These are phyloP conservation scores for Pythium angustatum DNA, from an alignment of 352 stramenopile species.

Conservation along the genomic window DNA sequence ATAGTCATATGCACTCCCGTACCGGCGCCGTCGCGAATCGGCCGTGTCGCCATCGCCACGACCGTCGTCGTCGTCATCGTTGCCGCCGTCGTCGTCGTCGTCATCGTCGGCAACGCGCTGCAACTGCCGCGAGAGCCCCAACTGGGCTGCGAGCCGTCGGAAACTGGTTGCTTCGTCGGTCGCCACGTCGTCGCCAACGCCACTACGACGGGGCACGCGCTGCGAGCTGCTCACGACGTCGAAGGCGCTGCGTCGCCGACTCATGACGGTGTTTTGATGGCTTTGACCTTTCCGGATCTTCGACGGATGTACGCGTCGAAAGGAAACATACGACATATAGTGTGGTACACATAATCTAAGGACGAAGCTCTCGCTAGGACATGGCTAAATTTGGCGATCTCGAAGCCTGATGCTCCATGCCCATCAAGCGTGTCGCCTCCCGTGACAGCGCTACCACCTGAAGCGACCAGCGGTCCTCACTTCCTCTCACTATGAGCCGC, in stretches of 20 bases:
- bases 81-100: slow-evolving; percentile 7
- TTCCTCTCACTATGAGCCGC: slow-evolving; percentile 21
- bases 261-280: not conserved
- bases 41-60: no score
- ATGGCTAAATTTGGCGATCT: slow-evolving; percentile 27
- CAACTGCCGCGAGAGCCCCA: slow-evolving; percentile 56
- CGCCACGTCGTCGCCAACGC: not conserved
- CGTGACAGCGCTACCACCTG: no score
- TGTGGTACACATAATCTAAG: slow-evolving; percentile 5
- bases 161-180: slow-evolving; percentile 29
- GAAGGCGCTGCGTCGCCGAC: slow-evolving; percentile 1
- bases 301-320: not conserved
- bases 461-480: not conserved
- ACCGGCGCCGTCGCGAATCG: no score
- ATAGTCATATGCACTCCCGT: not conserved
- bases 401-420: slow-evolving; percentile 10
- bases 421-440: not conserved
- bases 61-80: not conserved
- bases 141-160: slow-evolving; percentile 45
- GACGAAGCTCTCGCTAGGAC: not conserved
- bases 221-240: not conserved
- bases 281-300: slow-evolving; percentile 12
- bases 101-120: slow-evolving; percentile 31
- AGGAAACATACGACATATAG: not conserved
- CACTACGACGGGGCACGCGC: not conserved